Base-by-base conservation (phyloP, 495 filamentous ascomycete species). In the Aspergillus mulundensis region DNA sequence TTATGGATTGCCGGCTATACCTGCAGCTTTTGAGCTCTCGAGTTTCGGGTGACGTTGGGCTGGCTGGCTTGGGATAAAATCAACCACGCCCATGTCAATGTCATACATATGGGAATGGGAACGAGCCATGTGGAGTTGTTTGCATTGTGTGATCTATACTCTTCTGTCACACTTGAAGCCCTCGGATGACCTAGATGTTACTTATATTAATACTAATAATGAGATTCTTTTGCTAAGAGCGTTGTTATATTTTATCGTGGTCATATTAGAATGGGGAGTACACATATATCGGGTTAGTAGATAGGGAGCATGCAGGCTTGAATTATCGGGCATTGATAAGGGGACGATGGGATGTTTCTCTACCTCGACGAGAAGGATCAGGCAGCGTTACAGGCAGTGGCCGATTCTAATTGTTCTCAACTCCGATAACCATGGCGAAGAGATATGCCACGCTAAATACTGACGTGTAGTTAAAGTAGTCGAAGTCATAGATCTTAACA, bases 181-280 rank as follows among this genome's bases (percentile, higher is more conserved):
- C 18, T 50, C 20, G 48, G 23, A 50, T 50, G 48, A 50, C 48
- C 34, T 50, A 50, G 48, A 50, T 50, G 34, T 50, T 23, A 25
- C 48, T 25, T 50, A 50, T 50, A 50, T 40, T 50, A 50, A 50
- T 50, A 50, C n/a, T 50, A 50, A 50, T 50, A 20, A 50, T 50
- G 48, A 21, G 45, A 50, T 40, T 36, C 32, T 36, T 36, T 15
- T 36, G 32, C 32, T 36, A 10, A 36, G 32, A 36, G 8, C 12
- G 5, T 15, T 7, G 32, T 14, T 36, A n/a, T n/a, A n/a, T n/a
- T n/a, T n/a, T n/a, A n/a, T n/a, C n/a, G n/a, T n/a, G n/a, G n/a
- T n/a, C n/a, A n/a, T n/a, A n/a, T n/a, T n/a, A n/a, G n/a, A n/a
- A n/a, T n/a, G n/a, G n/a, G n/a, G n/a, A n/a, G n/a, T n/a, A n/a